Percentiles rank a stretch among this genome's conserved stretches.
Evolutionary conservation across 1,139 yeast species (phyloP).

Genomic region (Magnusiomyces suaveolens): DNA sequence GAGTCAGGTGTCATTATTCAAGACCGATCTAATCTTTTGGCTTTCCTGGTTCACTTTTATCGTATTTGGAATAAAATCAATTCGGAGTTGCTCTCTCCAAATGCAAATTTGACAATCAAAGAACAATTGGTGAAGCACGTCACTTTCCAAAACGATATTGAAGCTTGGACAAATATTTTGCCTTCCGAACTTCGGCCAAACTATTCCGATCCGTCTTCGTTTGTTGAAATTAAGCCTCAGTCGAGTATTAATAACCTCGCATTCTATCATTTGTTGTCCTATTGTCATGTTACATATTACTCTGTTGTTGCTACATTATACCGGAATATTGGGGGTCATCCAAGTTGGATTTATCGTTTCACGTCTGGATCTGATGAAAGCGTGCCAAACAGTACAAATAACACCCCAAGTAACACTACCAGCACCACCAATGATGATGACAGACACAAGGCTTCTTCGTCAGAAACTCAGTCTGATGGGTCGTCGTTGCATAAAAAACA

Average conservation of each 20-base stretch:
- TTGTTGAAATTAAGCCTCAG: background rate
- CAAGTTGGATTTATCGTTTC: slow-evolving; percentile 23
- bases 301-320: slow-evolving; percentile 23
- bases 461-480: too few species aligned
- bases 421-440: background rate
- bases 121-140: slow-evolving; percentile 26
- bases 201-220: background rate
- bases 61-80: slow-evolving; percentile 24
- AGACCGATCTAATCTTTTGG: slow-evolving; percentile 2
- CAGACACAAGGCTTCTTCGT: background rate
- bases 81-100: slow-evolving; percentile 26
- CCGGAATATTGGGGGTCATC: slow-evolving; percentile 28
- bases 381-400: background rate
- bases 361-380: background rate
- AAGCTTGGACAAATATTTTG: slow-evolving; percentile 25
- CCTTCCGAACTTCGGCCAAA: background rate
- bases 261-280: background rate
- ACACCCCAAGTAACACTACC: background rate
- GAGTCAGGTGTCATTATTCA: slow-evolving; percentile 15
- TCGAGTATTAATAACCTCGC: background rate
- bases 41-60: slow-evolving; percentile 17
- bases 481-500: too few species aligned
- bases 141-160: slow-evolving; percentile 28
- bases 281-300: slow-evolving; percentile 21
- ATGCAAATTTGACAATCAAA: slow-evolving; percentile 22